phyloP scores from a whole-genome alignment of 2,329 filamentous ascomycete species.

The Aureobasidium vineae region DNA sequence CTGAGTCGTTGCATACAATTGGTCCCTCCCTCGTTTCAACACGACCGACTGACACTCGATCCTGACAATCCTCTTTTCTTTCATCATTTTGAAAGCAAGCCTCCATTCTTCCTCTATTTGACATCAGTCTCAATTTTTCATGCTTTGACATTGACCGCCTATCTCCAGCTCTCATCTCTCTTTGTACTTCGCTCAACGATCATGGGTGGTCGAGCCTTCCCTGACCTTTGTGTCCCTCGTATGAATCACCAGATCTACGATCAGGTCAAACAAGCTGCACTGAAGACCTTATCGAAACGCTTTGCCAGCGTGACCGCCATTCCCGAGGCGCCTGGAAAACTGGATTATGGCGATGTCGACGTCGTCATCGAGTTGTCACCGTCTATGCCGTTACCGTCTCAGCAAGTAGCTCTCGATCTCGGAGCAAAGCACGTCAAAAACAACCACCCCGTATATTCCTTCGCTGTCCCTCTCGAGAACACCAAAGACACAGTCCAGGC shows the following conservation, averaged over 20 bases:
- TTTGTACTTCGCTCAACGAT: constrained; percentile 23
- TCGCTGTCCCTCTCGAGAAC: constrained; percentile 57
- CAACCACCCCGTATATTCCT: not conserved
- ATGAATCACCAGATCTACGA: constrained; percentile 62
- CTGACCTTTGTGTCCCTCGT: constrained; percentile 59
- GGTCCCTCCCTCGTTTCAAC: not conserved
- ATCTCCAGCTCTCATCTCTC: not conserved
- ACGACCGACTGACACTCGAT: not conserved
- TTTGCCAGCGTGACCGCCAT: constrained; percentile 57
- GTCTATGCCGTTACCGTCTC: not conserved
- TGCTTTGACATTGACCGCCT: not conserved
- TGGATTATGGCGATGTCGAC: constrained; percentile 70
- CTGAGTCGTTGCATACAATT: constrained; percentile 6
- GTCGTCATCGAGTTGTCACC: constrained; percentile 54
- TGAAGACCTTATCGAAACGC: constrained; percentile 45
- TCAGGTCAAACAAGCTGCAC: constrained; percentile 49
- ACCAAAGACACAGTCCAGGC: not conserved
- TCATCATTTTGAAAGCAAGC: not conserved
- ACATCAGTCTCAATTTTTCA: not conserved
- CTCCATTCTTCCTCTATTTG: not conserved
- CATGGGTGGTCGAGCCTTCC: constrained; percentile 68
- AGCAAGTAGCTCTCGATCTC: constrained; percentile 28
- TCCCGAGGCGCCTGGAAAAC: constrained; percentile 67
- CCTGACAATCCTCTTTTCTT: not conserved
- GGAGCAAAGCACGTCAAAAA: constrained; percentile 25